phyloP scores from a whole-genome alignment of 441 rosid genomes.

The Gossypium lobatum region DNA sequence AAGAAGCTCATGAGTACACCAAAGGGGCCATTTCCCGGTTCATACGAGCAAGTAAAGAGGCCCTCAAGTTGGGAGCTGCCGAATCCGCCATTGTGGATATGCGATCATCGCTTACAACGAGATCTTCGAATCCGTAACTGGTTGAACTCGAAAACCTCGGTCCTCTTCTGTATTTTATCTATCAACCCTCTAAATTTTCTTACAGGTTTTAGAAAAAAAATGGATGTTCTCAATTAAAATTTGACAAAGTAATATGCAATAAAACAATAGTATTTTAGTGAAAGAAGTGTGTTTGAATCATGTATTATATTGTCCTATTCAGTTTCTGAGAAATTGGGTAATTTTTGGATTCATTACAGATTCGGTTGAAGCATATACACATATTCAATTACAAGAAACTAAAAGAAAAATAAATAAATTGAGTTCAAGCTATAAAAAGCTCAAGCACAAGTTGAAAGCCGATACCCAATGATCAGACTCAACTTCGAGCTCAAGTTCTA shows the following conservation, averaged over 20 bases:
- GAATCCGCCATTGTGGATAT: conserved; percentile 88
- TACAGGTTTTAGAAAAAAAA: not conserved
- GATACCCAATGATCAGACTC: too few relatives aligned
- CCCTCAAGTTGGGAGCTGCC: conserved; percentile 67
- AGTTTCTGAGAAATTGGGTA: not conserved
- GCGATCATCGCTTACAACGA: conserved; percentile 80
- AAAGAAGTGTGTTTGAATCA: not conserved
- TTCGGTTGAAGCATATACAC: not conserved
- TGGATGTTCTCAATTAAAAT: not conserved
- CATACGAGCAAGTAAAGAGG: conserved; percentile 87
- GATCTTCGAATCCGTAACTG: conserved; percentile 41
- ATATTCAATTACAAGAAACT: not conserved
- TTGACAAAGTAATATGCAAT: conserved; percentile 6
- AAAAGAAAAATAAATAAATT: too few relatives aligned
- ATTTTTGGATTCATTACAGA: not conserved
- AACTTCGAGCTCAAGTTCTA: too few relatives aligned
- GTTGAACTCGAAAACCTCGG: not conserved
- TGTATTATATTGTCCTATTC: not conserved
- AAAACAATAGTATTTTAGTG: not conserved
- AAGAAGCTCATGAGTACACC: conserved; percentile 70
- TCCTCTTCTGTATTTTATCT: not conserved
- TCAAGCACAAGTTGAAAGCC: too few relatives aligned
- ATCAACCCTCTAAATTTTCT: not conserved
- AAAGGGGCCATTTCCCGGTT: conserved; percentile 65
- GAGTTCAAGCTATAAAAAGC: too few relatives aligned